Base-by-base conservation (phyloP, 1,284 basidiomycete genomes). In the Microbotryomycetes sp. region DNA sequence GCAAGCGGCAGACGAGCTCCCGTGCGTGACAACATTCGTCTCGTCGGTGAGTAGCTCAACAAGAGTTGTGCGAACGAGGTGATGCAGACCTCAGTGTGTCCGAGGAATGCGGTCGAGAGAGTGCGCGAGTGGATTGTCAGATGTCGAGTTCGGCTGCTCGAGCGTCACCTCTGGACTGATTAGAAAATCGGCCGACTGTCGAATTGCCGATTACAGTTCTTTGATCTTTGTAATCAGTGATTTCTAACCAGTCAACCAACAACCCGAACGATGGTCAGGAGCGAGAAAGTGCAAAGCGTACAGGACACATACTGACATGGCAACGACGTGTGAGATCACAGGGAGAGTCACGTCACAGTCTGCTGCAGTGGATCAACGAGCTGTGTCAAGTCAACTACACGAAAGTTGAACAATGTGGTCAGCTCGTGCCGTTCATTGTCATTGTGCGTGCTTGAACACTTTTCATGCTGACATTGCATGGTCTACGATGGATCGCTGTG, bases 281-380 rank as follows among this genome's bases (percentile, higher is more conserved):
- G n/a, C n/a, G n/a, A n/a, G n/a, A n/a, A n/a, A n/a, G n/a, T n/a
- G n/a, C n/a, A n/a, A n/a, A n/a, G n/a, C n/a, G n/a, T n/a, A n/a
- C n/a, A n/a, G n/a, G n/a, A n/a, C n/a, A n/a, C n/a, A n/a, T n/a
- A n/a, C n/a, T n/a, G n/a, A n/a, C n/a, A n/a, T n/a, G n/a, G n/a
- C n/a, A n/a, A n/a, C n/a, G n/a, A n/a, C n/a, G n/a, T n/a, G n/a
- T 50, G 25, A 25, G 36, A 3, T 36, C 30, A 26, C 48, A 58
- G 61, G 68, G 66, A 48, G 67, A 69, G 51, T 70, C 69, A 25
- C 77, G 94, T 74, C 88, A 88, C 52, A 96, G 98, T 74, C 82
- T 98, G 31, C 75, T 98, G 47, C 81, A 82, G 54, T 98, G 96
- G 96, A 80, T 97, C 74, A 97, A 97, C 78, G 89, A 94, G 52